A percentile compares a stretch with the other conserved stretches of the same genome.
Conservation (phyloP, 352 stramenopile genomes). For the Phytophthora constricta region DNA sequence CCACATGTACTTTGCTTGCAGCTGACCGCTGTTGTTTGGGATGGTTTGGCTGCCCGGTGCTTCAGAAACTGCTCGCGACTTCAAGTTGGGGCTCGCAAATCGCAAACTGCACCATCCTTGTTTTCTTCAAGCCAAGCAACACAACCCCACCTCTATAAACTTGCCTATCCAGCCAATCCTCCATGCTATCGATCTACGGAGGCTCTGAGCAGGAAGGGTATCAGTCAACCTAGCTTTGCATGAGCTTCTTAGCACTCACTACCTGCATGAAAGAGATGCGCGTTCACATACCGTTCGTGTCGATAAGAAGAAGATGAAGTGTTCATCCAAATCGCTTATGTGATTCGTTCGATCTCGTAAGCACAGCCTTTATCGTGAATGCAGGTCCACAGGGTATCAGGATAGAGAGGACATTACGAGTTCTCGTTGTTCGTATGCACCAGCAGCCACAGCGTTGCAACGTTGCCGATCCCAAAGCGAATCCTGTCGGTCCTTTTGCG, state of each 20-base stretch:
- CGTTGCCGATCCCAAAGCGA: conserved; percentile 21
- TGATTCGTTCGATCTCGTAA: too few species aligned
- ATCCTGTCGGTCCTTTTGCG: conserved; percentile 19
- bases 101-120: conserved; percentile 31
- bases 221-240: too few species aligned
- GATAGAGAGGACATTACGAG: neutral
- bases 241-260: too few species aligned
- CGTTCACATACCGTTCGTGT: too few species aligned
- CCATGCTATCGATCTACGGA: conserved; percentile 1
- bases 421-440: conserved; percentile 32
- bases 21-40: conserved; percentile 4
- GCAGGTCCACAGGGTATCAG: neutral
- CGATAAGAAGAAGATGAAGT: too few species aligned
- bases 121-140: conserved; percentile 28
- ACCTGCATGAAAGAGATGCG: too few species aligned
- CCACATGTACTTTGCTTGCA: conserved; percentile 24
- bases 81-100: conserved; percentile 33
- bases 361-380: conserved; percentile 1
- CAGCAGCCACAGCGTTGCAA: conserved; percentile 35
- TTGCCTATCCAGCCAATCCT: neutral
- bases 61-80: conserved; percentile 36
- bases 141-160: conserved; percentile 3
- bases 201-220: too few species aligned
- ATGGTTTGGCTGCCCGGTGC: conserved; percentile 22
- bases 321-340: too few species aligned